Conservation (phyloP, 129 eudicot species). For the Lactuca sativa region DNA sequence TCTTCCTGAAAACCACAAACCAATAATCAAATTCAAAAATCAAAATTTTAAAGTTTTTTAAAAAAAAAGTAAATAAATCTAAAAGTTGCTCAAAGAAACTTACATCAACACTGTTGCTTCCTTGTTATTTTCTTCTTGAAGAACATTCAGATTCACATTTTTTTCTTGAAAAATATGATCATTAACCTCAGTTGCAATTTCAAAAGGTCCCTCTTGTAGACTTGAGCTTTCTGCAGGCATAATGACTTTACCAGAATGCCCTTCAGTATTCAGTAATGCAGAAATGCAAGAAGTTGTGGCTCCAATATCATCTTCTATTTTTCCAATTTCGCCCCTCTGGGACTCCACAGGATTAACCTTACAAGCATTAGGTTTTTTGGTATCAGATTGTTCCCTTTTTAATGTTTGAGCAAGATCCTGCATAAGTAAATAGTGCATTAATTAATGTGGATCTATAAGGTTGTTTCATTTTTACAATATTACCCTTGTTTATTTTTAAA, state of each 20-base stretch:
- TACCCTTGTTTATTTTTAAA: no score
- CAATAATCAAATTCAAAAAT: conserved; percentile 11
- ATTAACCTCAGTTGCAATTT: background rate
- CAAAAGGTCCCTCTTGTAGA: conserved; percentile 11
- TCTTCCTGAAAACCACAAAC: conserved; percentile 41
- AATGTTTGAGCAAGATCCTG: conserved; percentile 35
- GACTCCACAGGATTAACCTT: conserved; percentile 16
- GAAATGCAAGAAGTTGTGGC: background rate
- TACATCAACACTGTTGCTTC: conserved; percentile 37
- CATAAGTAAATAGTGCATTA: background rate
- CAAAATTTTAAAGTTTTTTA: conserved; percentile 1
- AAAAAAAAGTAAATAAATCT: conserved; percentile 4
- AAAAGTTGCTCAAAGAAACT: conserved; percentile 30
- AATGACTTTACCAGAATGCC: background rate
- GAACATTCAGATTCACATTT: background rate
- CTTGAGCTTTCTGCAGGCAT: conserved; percentile 12
- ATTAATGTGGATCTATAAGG: no score
- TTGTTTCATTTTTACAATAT: no score
- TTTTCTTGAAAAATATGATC: background rate
- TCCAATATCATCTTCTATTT: background rate
- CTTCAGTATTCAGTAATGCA: no score
- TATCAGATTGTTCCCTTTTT: conserved; percentile 21
- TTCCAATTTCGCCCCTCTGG: conserved; percentile 9
- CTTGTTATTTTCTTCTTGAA: conserved; percentile 25
- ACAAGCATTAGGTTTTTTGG: conserved; percentile 14